These are phyloP conservation scores for Lindgomyces ingoldianus DNA, from an alignment of 495 filamentous ascomycete species.

Conservation along the genomic window DNA sequence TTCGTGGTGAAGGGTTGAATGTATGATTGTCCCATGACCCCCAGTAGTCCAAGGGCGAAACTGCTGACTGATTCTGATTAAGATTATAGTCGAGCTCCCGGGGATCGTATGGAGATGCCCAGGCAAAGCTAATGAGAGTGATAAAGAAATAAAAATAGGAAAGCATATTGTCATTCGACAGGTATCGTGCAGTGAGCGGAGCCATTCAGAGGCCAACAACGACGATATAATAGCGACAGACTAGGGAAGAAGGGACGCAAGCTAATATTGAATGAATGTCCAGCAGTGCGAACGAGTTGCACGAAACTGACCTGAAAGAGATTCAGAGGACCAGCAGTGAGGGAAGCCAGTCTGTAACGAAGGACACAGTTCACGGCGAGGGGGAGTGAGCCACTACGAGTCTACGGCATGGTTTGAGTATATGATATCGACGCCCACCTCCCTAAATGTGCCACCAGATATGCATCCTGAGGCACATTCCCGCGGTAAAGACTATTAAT, in stretches of 20 bases:
- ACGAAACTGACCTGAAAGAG: neutral
- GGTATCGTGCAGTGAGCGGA: neutral
- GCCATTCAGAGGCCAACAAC: neutral
- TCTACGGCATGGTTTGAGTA: neutral
- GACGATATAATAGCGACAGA: neutral
- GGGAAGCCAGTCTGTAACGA: neutral
- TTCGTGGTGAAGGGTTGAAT: constrained; percentile 61
- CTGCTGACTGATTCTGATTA: constrained; percentile 62
- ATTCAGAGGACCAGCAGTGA: neutral
- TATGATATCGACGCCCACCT: neutral
- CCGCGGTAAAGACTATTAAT: neutral
- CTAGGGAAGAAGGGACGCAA: neutral
- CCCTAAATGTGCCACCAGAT: neutral
- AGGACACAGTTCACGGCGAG: too few species aligned
- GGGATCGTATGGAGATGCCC: neutral
- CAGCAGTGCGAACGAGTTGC: neutral
- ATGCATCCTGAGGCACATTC: neutral
- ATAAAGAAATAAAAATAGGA: neutral
- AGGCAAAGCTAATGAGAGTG: neutral
- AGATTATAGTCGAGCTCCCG: constrained; percentile 48
- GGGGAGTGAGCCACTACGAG: neutral
- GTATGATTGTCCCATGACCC: constrained; percentile 59
- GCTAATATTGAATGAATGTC: neutral
- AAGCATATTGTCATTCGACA: neutral
- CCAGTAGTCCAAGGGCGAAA: constrained; percentile 61